Percentiles rank a stretch among this genome's conserved stretches.
These are phyloP conservation scores for Stephanodiscus minutulus DNA, from an alignment of 108 stramenopile species.

Conservation along the genomic window DNA sequence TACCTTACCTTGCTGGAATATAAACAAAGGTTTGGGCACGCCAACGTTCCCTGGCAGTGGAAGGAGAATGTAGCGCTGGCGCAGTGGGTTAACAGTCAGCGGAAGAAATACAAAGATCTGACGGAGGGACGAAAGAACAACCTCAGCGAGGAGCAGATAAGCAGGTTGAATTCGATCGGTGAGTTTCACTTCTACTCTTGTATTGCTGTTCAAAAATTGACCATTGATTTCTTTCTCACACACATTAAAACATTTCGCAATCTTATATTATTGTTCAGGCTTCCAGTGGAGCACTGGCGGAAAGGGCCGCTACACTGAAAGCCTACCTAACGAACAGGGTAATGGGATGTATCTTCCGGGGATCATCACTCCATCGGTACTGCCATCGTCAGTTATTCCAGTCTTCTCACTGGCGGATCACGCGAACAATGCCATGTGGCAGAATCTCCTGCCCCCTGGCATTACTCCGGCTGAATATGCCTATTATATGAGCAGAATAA, in stretches of 20 bases:
- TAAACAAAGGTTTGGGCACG: constrained; percentile 38
- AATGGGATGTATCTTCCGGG: background rate
- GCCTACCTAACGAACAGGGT: background rate
- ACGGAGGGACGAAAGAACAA: constrained; percentile 41
- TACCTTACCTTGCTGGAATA: constrained; percentile 30
- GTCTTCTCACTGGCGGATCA: background rate
- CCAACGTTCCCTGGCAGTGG: constrained; percentile 46
- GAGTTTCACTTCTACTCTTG: constrained; percentile 2
- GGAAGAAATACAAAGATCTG: constrained; percentile 48
- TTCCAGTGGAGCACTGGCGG: constrained; percentile 42
- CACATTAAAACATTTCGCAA: background rate
- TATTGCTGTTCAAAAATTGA: background rate
- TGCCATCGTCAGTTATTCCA: background rate
- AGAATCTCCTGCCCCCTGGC: background rate
- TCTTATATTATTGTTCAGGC: constrained; percentile 1
- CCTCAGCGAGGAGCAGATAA: constrained; percentile 44
- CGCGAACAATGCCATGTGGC: background rate
- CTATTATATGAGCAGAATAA: background rate
- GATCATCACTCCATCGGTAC: background rate
- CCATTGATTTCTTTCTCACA: background rate
- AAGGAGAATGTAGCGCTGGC: constrained; percentile 45
- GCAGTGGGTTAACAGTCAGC: constrained; percentile 42
- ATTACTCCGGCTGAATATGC: background rate
- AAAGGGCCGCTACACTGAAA: constrained; percentile 15
- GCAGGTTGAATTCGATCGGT: constrained; percentile 43